These are phyloP conservation scores for Pseudohalonectria lignicola DNA, from an alignment of 2,329 filamentous ascomycete species.

Conservation along the genomic window DNA sequence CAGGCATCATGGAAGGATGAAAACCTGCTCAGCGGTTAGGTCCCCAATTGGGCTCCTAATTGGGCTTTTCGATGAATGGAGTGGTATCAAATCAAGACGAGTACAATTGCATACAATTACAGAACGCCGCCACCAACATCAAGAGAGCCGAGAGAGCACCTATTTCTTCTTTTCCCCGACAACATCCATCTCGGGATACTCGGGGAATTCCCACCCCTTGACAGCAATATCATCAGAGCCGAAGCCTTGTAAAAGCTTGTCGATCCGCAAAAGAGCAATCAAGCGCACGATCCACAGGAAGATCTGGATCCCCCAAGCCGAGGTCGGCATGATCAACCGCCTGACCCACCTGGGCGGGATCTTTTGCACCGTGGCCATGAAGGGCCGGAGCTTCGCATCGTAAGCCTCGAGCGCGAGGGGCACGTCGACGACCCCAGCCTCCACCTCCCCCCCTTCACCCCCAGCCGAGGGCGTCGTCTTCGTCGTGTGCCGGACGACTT, in stretches of 20 bases:
- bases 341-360: conserved; percentile 6
- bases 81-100: no score
- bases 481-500: conserved; percentile 15
- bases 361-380: conserved; percentile 28
- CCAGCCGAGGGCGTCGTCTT: background rate
- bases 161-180: no score
- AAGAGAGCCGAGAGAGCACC: no score
- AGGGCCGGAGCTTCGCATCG: conserved; percentile 30
- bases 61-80: no score
- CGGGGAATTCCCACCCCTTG: background rate
- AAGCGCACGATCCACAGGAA: background rate
- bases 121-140: no score
- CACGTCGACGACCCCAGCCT: conserved; percentile 13
- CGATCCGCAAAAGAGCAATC: background rate
- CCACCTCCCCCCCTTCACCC: background rate
- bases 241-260: background rate
- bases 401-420: conserved; percentile 27
- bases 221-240: conserved; percentile 1
- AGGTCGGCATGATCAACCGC: background rate
- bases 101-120: no score
- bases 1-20: no score
- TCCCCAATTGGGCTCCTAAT: no score
- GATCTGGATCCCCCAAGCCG: background rate
- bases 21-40: no score
- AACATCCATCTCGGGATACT: background rate